phyloP scores from a whole-genome alignment of 495 filamentous ascomycete species.

The Parachaetomium inaequale region DNA sequence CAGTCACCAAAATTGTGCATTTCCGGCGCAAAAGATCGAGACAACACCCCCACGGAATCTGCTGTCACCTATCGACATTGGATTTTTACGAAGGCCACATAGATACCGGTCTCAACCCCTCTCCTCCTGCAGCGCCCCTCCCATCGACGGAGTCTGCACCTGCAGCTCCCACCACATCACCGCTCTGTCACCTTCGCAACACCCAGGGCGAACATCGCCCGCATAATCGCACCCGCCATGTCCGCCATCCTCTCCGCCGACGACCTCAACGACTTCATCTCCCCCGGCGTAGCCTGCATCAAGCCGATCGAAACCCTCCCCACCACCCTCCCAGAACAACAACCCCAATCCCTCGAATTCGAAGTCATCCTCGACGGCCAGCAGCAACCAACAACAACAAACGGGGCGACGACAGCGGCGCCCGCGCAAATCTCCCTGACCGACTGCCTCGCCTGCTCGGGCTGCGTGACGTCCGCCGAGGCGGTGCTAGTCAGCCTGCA shows the following conservation, averaged over 20 bases:
- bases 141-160: background rate
- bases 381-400: conserved; percentile 37
- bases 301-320: conserved; percentile 94
- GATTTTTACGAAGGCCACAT: background rate
- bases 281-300: conserved; percentile 94
- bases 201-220: background rate
- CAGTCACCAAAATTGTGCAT: conserved; percentile 20
- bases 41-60: background rate
- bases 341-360: conserved; percentile 50
- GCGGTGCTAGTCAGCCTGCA: conserved; percentile 91
- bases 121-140: background rate
- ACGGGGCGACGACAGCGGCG: conserved; percentile 11
- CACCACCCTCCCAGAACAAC: conserved; percentile 21
- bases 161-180: background rate
- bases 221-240: conserved; percentile 52
- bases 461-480: conserved; percentile 95
- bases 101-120: background rate
- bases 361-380: conserved; percentile 93
- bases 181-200: background rate
- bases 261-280: conserved; percentile 98
- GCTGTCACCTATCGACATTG: background rate
- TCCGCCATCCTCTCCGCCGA: conserved; percentile 94
- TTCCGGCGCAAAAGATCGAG: background rate
- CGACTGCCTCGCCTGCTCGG: conserved; percentile 95
- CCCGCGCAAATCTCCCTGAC: conserved; percentile 91